Evolutionary conservation across 257 asterid genomes (phyloP).

Genomic region (Gentiana macrophylla): DNA sequence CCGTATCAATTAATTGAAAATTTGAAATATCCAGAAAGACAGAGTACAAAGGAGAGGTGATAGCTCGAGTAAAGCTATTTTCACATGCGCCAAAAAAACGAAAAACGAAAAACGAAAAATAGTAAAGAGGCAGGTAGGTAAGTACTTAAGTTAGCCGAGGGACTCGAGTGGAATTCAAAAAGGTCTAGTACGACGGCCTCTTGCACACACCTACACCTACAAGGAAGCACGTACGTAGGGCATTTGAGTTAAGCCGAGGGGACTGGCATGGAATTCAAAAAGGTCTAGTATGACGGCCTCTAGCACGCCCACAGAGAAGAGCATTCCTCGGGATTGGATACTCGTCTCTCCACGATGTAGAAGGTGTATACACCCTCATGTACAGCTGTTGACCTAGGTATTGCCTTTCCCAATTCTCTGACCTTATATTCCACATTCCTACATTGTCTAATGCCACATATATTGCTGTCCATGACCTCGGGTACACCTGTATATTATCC

Average conservation of each 20-base stretch:
- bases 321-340: slow-evolving; percentile 77
- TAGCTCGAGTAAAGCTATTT: too few relatives aligned
- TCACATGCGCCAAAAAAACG: too few relatives aligned
- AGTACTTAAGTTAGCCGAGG: too few relatives aligned
- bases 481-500: slow-evolving; percentile 51
- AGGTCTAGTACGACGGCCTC: slow-evolving; percentile 68
- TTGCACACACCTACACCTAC: slow-evolving; percentile 54
- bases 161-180: slow-evolving; percentile 17
- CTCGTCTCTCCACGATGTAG: slow-evolving; percentile 69
- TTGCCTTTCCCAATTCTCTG: slow-evolving; percentile 90
- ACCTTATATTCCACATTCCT: slow-evolving; percentile 94
- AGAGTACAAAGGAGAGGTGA: too few relatives aligned
- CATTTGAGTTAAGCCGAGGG: too few relatives aligned
- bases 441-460: slow-evolving; percentile 81
- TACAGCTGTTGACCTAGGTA: slow-evolving; percentile 88
- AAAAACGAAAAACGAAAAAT: too few relatives aligned
- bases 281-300: slow-evolving; percentile 68
- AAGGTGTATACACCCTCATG: slow-evolving; percentile 54
- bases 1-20: too few relatives aligned
- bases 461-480: slow-evolving; percentile 80
- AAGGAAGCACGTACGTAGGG: too few relatives aligned
- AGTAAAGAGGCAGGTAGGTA: too few relatives aligned
- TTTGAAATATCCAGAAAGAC: too few relatives aligned
- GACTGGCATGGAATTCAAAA: slow-evolving; percentile 17
- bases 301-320: slow-evolving; percentile 79